Percentiles rank a stretch among this genome's conserved stretches.
Evolutionary conservation across 352 stramenopile species (phyloP).

Genomic region (Thraustotheca clavata): DNA sequence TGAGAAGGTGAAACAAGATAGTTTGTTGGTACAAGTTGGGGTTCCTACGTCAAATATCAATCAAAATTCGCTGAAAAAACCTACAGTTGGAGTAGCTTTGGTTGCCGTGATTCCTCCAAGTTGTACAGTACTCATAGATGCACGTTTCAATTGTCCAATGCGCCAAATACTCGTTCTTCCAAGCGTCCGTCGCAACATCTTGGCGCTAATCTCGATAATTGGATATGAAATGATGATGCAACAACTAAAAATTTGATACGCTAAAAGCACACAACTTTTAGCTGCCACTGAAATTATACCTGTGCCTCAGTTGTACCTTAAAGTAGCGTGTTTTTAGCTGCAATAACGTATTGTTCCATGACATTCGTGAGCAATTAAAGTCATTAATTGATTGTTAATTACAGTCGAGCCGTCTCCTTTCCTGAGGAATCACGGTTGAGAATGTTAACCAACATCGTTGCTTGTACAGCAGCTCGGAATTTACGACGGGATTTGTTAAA

Average conservation of each 20-base stretch:
- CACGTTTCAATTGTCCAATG: not conserved
- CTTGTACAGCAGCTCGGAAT: slow-evolving; percentile 54
- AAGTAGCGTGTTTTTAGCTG: not conserved
- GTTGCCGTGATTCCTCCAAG: not conserved
- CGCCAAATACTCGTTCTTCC: not conserved
- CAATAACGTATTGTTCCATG: too few relatives aligned
- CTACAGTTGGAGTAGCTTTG: not conserved
- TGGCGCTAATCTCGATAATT: not conserved
- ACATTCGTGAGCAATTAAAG: too few relatives aligned
- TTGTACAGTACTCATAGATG: not conserved
- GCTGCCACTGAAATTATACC: too few relatives aligned
- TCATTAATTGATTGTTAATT: too few relatives aligned
- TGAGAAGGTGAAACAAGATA: not conserved
- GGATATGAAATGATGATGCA: not conserved
- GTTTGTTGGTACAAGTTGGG: not conserved
- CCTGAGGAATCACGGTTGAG: too few relatives aligned
- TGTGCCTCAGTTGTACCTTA: not conserved
- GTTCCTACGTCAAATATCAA: not conserved
- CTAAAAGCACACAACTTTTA: not conserved
- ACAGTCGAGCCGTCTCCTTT: too few relatives aligned
- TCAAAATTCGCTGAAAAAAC: not conserved
- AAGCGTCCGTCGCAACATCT: not conserved
- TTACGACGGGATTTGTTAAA: slow-evolving; percentile 71
- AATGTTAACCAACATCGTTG: slow-evolving; percentile 16
- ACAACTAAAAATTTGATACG: not conserved